Conservation (phyloP, 495 filamentous ascomycete species). For the Melanomma pulvis-pyrius region DNA sequence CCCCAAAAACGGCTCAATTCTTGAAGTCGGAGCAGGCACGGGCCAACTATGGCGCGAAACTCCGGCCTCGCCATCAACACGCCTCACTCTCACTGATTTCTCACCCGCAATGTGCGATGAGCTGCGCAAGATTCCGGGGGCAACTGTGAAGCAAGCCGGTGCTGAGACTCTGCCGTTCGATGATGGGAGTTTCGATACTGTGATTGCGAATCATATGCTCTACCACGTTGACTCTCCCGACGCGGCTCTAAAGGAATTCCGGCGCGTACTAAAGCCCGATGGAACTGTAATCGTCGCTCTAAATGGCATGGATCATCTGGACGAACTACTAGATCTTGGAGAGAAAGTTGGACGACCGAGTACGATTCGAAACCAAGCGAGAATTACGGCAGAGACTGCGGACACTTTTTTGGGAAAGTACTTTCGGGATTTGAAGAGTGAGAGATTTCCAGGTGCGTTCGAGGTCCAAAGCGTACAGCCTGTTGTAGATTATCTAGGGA, state of each 20-base stretch:
- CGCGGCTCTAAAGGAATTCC: conserved; percentile 6
- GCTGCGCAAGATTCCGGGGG: not conserved
- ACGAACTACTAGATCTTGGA: conserved; percentile 2
- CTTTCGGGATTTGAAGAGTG: not conserved
- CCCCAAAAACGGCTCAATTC: not conserved
- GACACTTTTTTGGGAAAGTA: not conserved
- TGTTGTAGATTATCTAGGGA: conserved; percentile 8
- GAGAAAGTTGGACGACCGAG: conserved; percentile 10
- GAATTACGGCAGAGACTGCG: conserved; percentile 15
- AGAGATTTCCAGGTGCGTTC: conserved; percentile 13
- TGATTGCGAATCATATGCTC: conserved; percentile 18
- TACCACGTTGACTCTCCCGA: conserved; percentile 9
- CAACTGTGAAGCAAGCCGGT: not conserved
- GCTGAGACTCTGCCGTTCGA: conserved; percentile 5
- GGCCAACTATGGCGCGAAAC: conserved; percentile 14
- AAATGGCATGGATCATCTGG: conserved; percentile 10
- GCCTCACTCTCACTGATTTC: conserved; percentile 7
- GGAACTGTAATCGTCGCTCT: not conserved
- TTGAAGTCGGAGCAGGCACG: conserved; percentile 15
- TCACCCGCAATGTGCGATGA: conserved; percentile 18
- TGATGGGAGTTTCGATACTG: conserved; percentile 1
- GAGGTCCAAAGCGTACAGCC: conserved; percentile 5
- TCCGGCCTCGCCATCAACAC: not conserved
- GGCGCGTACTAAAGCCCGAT: not conserved
- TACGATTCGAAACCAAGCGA: conserved; percentile 8